Conservation (phyloP, 768 basidiomycete species). For the Termitomyces sp. region DNA sequence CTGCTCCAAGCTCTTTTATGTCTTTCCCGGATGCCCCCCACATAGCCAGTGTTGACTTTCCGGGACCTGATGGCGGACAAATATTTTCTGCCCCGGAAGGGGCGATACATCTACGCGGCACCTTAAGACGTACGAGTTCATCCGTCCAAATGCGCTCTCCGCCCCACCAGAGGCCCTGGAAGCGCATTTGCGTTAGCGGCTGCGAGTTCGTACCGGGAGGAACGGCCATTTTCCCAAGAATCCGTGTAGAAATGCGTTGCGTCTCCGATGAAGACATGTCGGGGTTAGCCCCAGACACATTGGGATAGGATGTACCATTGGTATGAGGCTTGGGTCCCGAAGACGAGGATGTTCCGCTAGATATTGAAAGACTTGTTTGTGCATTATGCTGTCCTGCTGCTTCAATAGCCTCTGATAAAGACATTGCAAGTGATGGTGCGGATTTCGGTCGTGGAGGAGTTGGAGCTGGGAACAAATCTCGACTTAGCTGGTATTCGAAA, state of each 20-base stretch:
- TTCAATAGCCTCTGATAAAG: conserved; percentile 41
- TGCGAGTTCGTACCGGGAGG: conserved; percentile 11
- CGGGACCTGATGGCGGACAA: conserved; percentile 56
- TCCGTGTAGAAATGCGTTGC: conserved; percentile 18
- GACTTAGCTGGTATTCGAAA: conserved; percentile 44
- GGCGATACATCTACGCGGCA: conserved; percentile 61
- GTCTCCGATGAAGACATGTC: conserved; percentile 18
- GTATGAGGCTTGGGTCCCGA: background rate
- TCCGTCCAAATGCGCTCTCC: conserved; percentile 84
- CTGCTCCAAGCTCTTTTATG: conserved; percentile 42
- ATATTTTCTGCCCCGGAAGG: conserved; percentile 60
- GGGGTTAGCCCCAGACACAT: conserved; percentile 16
- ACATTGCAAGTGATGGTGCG: conserved; percentile 13
- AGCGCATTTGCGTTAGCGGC: conserved; percentile 43
- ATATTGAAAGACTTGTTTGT: conserved; percentile 5
- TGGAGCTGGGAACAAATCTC: conserved; percentile 11
- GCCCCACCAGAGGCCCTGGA: conserved; percentile 88
- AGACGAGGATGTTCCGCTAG: conserved; percentile 2
- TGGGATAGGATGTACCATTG: conserved; percentile 1
- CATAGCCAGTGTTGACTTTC: conserved; percentile 24
- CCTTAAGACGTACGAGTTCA: conserved; percentile 77
- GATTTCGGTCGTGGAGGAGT: conserved; percentile 11
- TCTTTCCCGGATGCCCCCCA: conserved; percentile 20
- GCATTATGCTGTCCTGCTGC: conserved; percentile 40
- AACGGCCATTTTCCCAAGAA: conserved; percentile 19